Conservation (phyloP, 805 yeast genomes). For the Nakazawaea populi region DNA sequence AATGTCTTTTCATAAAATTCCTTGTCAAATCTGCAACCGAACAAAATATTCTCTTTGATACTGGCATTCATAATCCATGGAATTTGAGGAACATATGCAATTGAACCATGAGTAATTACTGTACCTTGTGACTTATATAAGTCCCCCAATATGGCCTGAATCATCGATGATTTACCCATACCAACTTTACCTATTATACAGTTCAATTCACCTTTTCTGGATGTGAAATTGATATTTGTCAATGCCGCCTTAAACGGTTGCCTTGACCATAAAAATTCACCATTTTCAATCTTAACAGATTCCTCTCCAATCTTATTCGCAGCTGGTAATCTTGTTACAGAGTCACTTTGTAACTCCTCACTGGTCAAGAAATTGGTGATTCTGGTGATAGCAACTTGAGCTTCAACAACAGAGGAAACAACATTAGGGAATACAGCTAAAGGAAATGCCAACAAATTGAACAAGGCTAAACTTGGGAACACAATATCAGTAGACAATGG, state of each 20-base stretch:
- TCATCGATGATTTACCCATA: constrained; percentile 78
- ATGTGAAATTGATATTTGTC: constrained; percentile 52
- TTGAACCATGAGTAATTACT: constrained; percentile 64
- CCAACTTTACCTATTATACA: constrained; percentile 92
- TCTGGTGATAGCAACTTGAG: constrained; percentile 78
- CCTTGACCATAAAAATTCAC: constrained; percentile 76
- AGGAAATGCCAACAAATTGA: constrained; percentile 88
- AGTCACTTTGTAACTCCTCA: constrained; percentile 79
- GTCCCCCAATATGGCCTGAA: constrained; percentile 80
- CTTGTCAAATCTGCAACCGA: constrained; percentile 79
- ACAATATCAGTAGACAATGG: constrained; percentile 88
- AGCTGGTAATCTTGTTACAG: constrained; percentile 47
- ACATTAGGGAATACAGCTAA: constrained; percentile 89
- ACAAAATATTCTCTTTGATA: constrained; percentile 79
- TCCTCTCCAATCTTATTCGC: constrained; percentile 58
- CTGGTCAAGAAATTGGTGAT: constrained; percentile 65
- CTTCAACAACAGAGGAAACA: constrained; percentile 79
- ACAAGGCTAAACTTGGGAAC: constrained; percentile 83
- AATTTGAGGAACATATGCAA: constrained; percentile 88
- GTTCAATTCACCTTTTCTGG: constrained; percentile 70
- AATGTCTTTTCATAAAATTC: constrained; percentile 73
- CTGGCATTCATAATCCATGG: constrained; percentile 96
- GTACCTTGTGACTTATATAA: constrained; percentile 69
- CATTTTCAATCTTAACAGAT: constrained; percentile 55
- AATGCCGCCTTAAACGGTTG: constrained; percentile 67